Evolutionary conservation across 192 early-diverging fungal genomes (phyloP), one percentile per base, ranked within the genome.

Genomic region (Helicostylum pulchrum): DNA sequence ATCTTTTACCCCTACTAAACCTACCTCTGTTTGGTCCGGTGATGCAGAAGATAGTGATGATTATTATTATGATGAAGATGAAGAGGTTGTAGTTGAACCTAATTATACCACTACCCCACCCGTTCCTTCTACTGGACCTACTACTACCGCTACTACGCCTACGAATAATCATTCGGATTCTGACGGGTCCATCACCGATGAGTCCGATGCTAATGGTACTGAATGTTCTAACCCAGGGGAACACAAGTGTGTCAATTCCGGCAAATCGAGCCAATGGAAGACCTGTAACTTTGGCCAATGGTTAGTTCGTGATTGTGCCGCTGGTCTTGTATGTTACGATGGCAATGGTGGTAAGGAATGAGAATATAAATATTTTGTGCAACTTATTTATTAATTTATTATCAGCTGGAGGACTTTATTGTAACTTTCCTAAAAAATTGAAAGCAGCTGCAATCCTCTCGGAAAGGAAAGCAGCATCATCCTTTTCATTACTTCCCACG

Each of bases 261-360:
- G 51, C 1, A 39, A 20, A 14, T 54, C 43, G n/a, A 3, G 12
- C 43, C 30, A 68, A 20, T 68, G 67, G 67, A 10, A 26, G 0
- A 68, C 67, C 1, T 68, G 67, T 47, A 56, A 65, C n/a, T 42
- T 62, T 47, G 31, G 51, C 23, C 47, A 62, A 30, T 68, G 67
- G 67, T 11, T 68, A 11, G 46, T 53, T 31, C 67, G 67, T 7
- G 39, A 53, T 10, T 68, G 67, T 45, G 51, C 50, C 26, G 2
- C 12, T 42, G 67, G 67, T 7, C 51, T 68, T 23, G 67, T 68
- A n/a, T 68, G 67, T 21, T 17, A 52, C 5, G 54, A 57, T 44
- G 46, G 46, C 1, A 5, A 15, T 1, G 36, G 6, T 6, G 36
- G 36, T 39, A 39, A 39, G 9, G 36, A 39, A 39, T 39, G 36